Evolutionary conservation across 2,329 filamentous ascomycete genomes (phyloP), one percentile per base, ranked within the genome.

Genomic region (Apiospora sp.): DNA sequence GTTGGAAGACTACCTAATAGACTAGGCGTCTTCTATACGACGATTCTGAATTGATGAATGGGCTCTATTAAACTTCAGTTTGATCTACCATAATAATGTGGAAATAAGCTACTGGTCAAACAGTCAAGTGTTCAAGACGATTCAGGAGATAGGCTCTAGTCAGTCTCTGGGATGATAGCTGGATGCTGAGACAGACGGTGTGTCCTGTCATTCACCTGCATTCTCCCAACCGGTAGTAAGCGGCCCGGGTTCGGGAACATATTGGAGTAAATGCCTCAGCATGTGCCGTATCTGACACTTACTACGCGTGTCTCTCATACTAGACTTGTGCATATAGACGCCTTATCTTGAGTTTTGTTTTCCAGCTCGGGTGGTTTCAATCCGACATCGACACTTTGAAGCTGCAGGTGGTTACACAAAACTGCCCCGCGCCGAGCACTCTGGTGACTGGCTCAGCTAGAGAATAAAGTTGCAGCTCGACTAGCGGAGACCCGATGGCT

Each of bases 391-490:
- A 41, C 10, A 64, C 58, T n/a, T n/a, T 64, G 58, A 19, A 41
- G 34, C 12, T 41, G 22, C 48, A 22, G 48, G 48, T 12, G 19
- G 58, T 64, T 64, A 41, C 58, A n/a, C 58, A 64, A n/a, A 16
- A 37, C 6, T 41, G 58, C 58, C 58, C 58, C 58, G 58, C 58
- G 58, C 58, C 58, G 58, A 64, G 58, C 30, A 61, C 16, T 19
- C 54, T 61, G 58, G 54, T 37, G 27, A 34, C 54, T 61, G 54
- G 54, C 54, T 22, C 30, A 30, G 27, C 54, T 61, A 61, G 54
- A 61, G 54, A 61, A 64, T 64, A 64, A 64, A 64, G 58, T 64
- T 64, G 58, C 58, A 64, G 58, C 58, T 64, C 58, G 19, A 34
- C 30, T 41, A 64, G 34, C 58, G 58, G 58, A 64, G 58, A 41